Conservation (phyloP, 768 basidiomycete species). For the Auriscalpium orientale region DNA sequence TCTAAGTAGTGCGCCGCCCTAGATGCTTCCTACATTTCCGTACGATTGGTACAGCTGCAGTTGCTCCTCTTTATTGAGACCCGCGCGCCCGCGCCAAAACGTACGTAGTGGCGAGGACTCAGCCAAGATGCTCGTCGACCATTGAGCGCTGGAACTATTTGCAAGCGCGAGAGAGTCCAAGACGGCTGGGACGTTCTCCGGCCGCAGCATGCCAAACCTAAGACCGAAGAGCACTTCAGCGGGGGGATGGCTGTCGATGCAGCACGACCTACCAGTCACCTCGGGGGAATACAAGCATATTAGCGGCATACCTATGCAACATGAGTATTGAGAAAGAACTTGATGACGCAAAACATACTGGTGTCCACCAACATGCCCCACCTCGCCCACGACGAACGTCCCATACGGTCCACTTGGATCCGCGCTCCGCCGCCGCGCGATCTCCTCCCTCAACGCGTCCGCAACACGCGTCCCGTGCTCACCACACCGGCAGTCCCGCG, state of each 20-base stretch:
- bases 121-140: not conserved
- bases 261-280: slow-evolving; percentile 58
- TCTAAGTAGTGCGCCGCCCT: too few relatives aligned
- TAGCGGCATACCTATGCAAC: slow-evolving; percentile 50
- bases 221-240: not conserved
- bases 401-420: slow-evolving; percentile 18
- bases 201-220: slow-evolving; percentile 59
- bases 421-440: slow-evolving; percentile 26
- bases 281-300: slow-evolving; percentile 58
- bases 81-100: slow-evolving; percentile 72
- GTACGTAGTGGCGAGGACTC: slow-evolving; percentile 32
- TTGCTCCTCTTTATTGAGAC: slow-evolving; percentile 53
- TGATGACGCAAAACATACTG: slow-evolving; percentile 40
- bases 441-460: slow-evolving; percentile 44
- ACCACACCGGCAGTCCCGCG: slow-evolving; percentile 75
- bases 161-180: slow-evolving; percentile 36
- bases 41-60: slow-evolving; percentile 17
- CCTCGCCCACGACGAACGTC: slow-evolving; percentile 45
- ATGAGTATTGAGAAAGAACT: not conserved
- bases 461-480: slow-evolving; percentile 53
- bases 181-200: slow-evolving; percentile 47
- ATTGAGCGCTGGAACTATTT: slow-evolving; percentile 21
- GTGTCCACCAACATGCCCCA: slow-evolving; percentile 80
- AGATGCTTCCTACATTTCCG: too few relatives aligned
- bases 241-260: not conserved